A percentile compares a stretch with the other conserved stretches of the same genome.
Evolutionary conservation across 148 eudicot species (phyloP).

Genomic region (Camellia granthamiana): DNA sequence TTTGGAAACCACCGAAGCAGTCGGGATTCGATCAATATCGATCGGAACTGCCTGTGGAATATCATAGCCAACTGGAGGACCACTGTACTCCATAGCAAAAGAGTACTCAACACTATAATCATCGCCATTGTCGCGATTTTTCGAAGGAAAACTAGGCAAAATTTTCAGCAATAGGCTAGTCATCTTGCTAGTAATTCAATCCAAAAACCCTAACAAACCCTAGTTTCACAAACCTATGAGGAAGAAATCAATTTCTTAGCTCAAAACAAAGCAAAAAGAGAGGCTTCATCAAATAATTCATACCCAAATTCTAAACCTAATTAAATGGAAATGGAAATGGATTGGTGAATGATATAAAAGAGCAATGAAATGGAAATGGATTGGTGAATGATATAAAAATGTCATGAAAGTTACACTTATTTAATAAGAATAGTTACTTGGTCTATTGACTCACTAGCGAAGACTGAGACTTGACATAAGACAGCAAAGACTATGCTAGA

Average conservation of each 20-base stretch:
- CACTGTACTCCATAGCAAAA: slow-evolving; percentile 72
- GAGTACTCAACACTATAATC: slow-evolving; percentile 54
- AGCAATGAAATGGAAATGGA: neutral
- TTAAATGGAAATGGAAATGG: neutral
- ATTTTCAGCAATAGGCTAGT: slow-evolving; percentile 37
- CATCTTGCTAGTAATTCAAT: slow-evolving; percentile 29
- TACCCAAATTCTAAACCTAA: neutral
- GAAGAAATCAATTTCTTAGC: neutral
- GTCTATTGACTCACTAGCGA: neutral
- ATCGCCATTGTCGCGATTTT: slow-evolving; percentile 22
- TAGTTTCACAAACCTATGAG: slow-evolving; percentile 1
- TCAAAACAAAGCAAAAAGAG: neutral
- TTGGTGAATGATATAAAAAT: neutral
- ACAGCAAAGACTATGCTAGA: neutral
- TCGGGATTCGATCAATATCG: slow-evolving; percentile 50
- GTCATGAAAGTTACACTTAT: neutral
- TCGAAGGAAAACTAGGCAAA: slow-evolving; percentile 31
- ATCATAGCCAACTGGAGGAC: slow-evolving; percentile 53
- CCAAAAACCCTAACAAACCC: neutral
- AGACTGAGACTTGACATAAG: neutral
- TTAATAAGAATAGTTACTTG: neutral
- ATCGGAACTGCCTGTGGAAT: slow-evolving; percentile 61
- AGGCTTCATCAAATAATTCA: neutral
- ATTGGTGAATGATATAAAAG: neutral
- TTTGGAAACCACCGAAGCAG: slow-evolving; percentile 43